Conservation (phyloP, 1,284 basidiomycete genomes). For the Sporisorium graminicola region DNA sequence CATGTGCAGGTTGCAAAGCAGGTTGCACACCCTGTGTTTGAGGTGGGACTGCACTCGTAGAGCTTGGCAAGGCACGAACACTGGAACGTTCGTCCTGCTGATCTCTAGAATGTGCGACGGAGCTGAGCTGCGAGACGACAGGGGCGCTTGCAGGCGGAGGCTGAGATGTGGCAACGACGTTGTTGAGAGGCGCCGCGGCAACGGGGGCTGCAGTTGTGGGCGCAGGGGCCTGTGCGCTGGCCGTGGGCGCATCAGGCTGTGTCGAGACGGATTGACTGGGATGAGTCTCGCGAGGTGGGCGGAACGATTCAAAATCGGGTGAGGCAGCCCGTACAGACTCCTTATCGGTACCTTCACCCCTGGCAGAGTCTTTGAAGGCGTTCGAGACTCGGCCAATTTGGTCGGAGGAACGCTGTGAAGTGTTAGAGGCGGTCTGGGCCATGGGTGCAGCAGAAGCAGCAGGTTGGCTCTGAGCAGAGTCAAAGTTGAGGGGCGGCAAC, state of each 20-base stretch:
- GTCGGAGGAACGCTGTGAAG: conserved; percentile 12
- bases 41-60: neutral
- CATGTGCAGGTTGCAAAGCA: conserved; percentile 5
- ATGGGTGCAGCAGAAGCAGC: conserved; percentile 3
- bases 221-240: conserved; percentile 8
- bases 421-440: conserved; percentile 3
- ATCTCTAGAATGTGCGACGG: neutral
- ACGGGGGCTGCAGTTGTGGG: conserved; percentile 19
- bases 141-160: conserved; percentile 20
- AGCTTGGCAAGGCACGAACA: conserved; percentile 8
- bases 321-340: conserved; percentile 14
- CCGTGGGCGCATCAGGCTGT: conserved; percentile 3
- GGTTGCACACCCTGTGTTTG: conserved; percentile 10
- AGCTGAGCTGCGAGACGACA: conserved; percentile 11
- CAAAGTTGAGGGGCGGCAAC: conserved; percentile 57
- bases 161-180: conserved; percentile 4
- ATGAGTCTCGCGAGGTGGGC: conserved; percentile 21
- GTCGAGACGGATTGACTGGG: conserved; percentile 12
- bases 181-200: conserved; percentile 17
- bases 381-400: conserved; percentile 17
- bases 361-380: conserved; percentile 29
- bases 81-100: conserved; percentile 20
- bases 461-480: conserved; percentile 15
- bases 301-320: conserved; percentile 23
- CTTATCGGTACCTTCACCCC: conserved; percentile 16